Conservation (phyloP, 345 rosid genomes). For the Dipteronia dyeriana region DNA sequence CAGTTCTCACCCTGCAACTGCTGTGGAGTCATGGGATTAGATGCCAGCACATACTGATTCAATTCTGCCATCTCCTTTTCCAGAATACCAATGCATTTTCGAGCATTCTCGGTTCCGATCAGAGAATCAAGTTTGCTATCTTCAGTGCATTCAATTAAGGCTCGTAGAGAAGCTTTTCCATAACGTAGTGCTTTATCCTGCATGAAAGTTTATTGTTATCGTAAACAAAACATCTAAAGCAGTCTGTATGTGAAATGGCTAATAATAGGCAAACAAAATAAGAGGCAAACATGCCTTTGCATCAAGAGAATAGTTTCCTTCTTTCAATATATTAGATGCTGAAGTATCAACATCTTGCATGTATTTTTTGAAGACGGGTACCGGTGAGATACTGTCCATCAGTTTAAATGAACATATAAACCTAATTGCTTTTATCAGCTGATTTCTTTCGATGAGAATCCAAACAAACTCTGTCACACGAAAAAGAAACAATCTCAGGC, state of each 20-base stretch:
- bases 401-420: conserved; percentile 37
- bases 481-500: background rate
- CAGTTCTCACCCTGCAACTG: background rate
- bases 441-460: conserved; percentile 29
- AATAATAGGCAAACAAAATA: background rate
- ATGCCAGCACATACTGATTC: background rate
- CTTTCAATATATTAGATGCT: conserved; percentile 1
- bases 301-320: conserved; percentile 4
- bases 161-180: conserved; percentile 22
- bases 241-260: background rate
- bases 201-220: background rate
- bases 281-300: conserved; percentile 26
- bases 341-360: background rate
- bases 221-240: background rate
- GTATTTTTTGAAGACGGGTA: conserved; percentile 24
- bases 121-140: conserved; percentile 22
- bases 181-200: conserved; percentile 29
- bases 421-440: conserved; percentile 31
- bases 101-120: background rate
- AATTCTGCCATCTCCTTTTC: conserved; percentile 18
- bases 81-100: conserved; percentile 9
- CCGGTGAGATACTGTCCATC: conserved; percentile 29
- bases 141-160: conserved; percentile 29
- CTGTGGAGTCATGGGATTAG: background rate
- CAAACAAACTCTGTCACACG: conserved; percentile 34